Conservation (phyloP, 805 yeast species). For the Starmerella stigmatis region DNA sequence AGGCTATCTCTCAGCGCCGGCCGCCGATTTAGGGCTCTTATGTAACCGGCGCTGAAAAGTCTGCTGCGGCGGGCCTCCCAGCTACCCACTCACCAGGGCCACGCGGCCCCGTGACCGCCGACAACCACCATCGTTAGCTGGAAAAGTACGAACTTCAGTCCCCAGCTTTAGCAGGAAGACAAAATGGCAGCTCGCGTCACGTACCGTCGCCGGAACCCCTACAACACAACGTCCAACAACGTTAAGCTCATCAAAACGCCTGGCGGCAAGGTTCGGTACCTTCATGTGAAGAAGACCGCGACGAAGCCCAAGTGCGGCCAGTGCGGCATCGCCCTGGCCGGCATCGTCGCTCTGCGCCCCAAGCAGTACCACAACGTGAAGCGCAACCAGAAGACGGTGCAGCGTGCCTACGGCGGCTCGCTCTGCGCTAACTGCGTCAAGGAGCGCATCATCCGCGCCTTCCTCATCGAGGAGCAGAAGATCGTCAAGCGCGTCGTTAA, state of each 20-base stretch:
- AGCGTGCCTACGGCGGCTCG: constrained; percentile 99
- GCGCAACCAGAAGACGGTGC: constrained; percentile 94
- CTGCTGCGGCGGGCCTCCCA: neutral
- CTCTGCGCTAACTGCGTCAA: constrained; percentile 94
- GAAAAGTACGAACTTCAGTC: constrained; percentile 5
- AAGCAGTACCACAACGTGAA: constrained; percentile 92
- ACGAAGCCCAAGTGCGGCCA: constrained; percentile 65
- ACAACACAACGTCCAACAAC: constrained; percentile 99
- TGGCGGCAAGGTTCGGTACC: constrained; percentile 98
- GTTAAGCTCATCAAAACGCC: constrained; percentile 99
- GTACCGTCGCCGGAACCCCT: constrained; percentile 98
- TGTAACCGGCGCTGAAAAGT: neutral
- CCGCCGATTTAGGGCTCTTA: neutral
- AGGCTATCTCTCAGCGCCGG: no score
- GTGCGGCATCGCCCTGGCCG: constrained; percentile 56
- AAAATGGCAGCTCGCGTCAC: constrained; percentile 99
- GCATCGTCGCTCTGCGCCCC: constrained; percentile 94
- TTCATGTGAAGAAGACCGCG: constrained; percentile 88
- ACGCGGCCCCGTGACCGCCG: constrained; percentile 1
- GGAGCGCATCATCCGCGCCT: constrained; percentile 98
- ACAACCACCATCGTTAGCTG: constrained; percentile 5
- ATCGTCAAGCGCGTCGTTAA: constrained; percentile 98
- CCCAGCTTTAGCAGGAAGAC: constrained; percentile 8
- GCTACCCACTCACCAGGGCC: neutral
- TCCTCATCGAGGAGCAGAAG: constrained; percentile 99